Percentiles rank a stretch among this genome's conserved stretches.
Conservation (phyloP, 169 alveolate species). For the Pseudocohnilembus persalinus region DNA sequence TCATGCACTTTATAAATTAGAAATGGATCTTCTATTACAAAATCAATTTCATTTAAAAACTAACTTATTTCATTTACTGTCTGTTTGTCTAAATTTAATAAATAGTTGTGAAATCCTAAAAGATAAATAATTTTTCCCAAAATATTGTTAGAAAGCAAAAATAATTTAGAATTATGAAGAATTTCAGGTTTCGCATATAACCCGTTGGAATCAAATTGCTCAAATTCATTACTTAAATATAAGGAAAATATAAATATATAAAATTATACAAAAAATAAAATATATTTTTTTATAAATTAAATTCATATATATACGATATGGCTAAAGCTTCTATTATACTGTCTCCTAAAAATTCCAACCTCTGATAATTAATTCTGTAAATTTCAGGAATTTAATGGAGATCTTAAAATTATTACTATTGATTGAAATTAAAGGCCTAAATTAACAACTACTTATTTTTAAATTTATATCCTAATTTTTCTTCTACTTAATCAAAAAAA, state of each 20-base stretch:
- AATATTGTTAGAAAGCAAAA: constrained; percentile 6
- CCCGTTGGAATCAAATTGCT: not conserved
- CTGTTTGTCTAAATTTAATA: constrained; percentile 1
- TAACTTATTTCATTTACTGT: not conserved
- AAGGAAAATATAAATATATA: no score
- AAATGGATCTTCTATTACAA: not conserved
- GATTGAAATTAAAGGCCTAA: constrained; percentile 1
- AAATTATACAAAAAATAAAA: no score
- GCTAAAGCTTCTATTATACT: constrained; percentile 7
- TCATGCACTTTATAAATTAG: not conserved
- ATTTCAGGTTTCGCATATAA: not conserved
- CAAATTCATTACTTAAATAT: not conserved
- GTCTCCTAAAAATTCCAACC: constrained; percentile 26
- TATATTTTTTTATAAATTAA: not conserved
- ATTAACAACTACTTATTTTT: constrained; percentile 8
- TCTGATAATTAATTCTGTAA: constrained; percentile 1
- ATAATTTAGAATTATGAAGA: constrained; percentile 6
- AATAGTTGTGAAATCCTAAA: not conserved
- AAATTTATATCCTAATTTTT: constrained; percentile 3
- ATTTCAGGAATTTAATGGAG: not conserved
- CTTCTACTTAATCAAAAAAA: not conserved
- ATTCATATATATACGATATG: constrained; percentile 2
- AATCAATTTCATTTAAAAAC: not conserved
- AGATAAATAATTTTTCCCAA: constrained; percentile 8
- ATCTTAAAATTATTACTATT: not conserved